These are phyloP conservation scores for Entrophospora sp. DNA, from an alignment of 192 early-diverging fungal species.

Conservation along the genomic window DNA sequence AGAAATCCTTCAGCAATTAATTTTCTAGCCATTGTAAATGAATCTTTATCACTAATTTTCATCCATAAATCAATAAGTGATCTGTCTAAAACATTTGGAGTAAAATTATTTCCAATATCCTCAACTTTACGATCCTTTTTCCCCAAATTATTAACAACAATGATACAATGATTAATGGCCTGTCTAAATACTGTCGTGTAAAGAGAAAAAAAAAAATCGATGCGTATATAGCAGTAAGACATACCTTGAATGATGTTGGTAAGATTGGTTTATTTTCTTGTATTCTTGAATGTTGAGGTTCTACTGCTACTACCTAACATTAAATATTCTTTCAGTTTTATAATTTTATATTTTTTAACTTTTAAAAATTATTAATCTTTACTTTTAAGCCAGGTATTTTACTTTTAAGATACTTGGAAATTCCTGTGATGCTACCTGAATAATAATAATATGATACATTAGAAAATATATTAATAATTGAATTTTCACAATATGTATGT, in stretches of 20 bases:
- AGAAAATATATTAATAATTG: no score
- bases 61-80: constrained; percentile 54
- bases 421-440: constrained; percentile 45
- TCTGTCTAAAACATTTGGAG: constrained; percentile 43
- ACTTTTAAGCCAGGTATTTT: constrained; percentile 44
- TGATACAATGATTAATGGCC: no score
- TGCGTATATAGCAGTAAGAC: no score
- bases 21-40: constrained; percentile 59
- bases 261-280: constrained; percentile 26
- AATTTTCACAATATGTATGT: no score
- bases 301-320: constrained; percentile 57
- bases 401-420: constrained; percentile 46
- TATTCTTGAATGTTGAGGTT: constrained; percentile 56
- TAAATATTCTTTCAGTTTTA: no score
- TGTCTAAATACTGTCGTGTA: no score
- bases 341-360: not conserved
- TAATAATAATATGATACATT: no score
- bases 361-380: no score
- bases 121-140: constrained; percentile 56
- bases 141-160: not conserved
- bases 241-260: constrained; percentile 21
- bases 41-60: constrained; percentile 57
- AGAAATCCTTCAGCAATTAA: constrained; percentile 54
- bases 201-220: no score
- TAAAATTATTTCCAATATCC: constrained; percentile 60